A percentile compares a stretch with the other conserved stretches of the same genome.
These are phyloP conservation scores for Botrytis hyacinthi DNA, from an alignment of 2,329 filamentous ascomycete species.

Conservation along the genomic window DNA sequence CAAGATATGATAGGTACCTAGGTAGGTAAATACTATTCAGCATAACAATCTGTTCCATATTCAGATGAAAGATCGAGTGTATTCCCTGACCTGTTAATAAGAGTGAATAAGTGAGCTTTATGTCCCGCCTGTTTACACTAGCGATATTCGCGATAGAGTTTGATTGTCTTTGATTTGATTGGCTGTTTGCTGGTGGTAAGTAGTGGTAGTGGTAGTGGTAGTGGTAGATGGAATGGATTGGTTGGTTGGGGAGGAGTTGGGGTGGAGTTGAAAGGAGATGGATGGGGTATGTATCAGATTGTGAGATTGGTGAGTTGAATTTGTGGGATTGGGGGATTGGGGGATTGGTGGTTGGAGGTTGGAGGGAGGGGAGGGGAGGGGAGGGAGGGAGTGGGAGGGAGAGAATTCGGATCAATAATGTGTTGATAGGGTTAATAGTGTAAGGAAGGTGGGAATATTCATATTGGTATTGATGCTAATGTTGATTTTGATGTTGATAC, in stretches of 20 bases:
- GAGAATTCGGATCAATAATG: too few relatives aligned
- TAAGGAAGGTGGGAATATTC: too few relatives aligned
- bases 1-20: not conserved
- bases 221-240: too few relatives aligned
- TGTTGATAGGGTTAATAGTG: not conserved
- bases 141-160: not conserved
- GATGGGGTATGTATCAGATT: too few relatives aligned
- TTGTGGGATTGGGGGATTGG: not conserved
- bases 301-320: not conserved
- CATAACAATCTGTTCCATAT: not conserved
- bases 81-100: not conserved
- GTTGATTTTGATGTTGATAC: too few relatives aligned
- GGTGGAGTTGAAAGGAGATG: too few relatives aligned
- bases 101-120: not conserved
- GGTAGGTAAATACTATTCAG: not conserved
- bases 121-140: not conserved
- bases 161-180: not conserved
- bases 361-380: not conserved
- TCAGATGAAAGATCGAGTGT: not conserved
- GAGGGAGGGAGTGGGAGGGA: too few relatives aligned
- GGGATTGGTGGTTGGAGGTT: too few relatives aligned
- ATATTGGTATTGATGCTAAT: too few relatives aligned
- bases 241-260: too few relatives aligned
- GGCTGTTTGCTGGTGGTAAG: not conserved
- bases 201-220: too few relatives aligned